Evolutionary conservation across 371 early-diverging fungal genomes (phyloP).

Genomic region (Pancytospora philotis): DNA sequence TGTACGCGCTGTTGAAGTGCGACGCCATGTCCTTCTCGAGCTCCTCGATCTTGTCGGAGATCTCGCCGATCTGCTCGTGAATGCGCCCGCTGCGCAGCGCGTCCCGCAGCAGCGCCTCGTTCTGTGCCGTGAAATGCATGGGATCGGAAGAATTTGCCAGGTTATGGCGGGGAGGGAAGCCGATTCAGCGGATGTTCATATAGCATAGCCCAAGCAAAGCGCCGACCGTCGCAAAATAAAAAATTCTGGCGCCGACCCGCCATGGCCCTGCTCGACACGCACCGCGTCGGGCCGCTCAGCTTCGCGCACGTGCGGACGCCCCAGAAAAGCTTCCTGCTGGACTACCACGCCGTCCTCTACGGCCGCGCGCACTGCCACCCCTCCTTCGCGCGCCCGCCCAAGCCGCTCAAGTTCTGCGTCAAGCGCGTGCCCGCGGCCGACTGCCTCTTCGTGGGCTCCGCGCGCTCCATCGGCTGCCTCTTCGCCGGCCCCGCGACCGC

Average conservation of each 20-base stretch:
- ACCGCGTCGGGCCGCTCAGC: not conserved
- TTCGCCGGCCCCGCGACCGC: not conserved
- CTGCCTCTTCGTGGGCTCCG: slow-evolving; percentile 5
- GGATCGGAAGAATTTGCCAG: not conserved
- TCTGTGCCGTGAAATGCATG: slow-evolving; percentile 7
- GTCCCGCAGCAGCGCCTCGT: slow-evolving; percentile 13
- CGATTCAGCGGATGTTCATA: no score
- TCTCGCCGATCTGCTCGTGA: not conserved
- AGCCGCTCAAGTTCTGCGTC: slow-evolving; percentile 4
- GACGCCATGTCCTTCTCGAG: slow-evolving; percentile 25
- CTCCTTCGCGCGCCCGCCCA: slow-evolving; percentile 9
- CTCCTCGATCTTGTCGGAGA: slow-evolving; percentile 27
- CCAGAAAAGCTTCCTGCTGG: not conserved
- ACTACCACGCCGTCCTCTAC: slow-evolving; percentile 8
- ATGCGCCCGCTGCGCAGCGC: not conserved
- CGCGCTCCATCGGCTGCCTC: slow-evolving; percentile 2
- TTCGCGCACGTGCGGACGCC: not conserved
- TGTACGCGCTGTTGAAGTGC: slow-evolving; percentile 30
- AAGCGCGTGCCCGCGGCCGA: not conserved
- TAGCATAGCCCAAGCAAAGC: no score
- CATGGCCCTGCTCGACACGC: not conserved
- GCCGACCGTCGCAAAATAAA: no score
- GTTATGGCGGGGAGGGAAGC: no score
- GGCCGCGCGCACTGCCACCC: slow-evolving; percentile 11
- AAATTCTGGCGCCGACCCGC: not conserved